Evolutionary conservation across 805 yeast species (phyloP).

Genomic region (Barnettozyma salicaria): DNA sequence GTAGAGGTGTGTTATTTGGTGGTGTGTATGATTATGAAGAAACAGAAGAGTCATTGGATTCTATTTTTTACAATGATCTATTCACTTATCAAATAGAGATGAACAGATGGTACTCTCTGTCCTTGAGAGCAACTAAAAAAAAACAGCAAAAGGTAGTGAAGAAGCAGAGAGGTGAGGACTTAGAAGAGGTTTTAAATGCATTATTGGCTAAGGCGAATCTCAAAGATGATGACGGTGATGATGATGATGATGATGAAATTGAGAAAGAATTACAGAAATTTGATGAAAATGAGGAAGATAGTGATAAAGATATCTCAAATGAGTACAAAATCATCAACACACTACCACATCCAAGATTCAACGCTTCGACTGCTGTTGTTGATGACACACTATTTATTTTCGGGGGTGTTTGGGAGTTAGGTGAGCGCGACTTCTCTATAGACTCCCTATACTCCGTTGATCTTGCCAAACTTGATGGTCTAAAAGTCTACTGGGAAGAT

Average conservation of each 20-base stretch:
- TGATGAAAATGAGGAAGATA: slow-evolving; percentile 25
- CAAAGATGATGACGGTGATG: slow-evolving; percentile 37
- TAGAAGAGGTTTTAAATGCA: slow-evolving; percentile 74
- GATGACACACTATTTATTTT: slow-evolving; percentile 79
- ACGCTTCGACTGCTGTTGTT: slow-evolving; percentile 76
- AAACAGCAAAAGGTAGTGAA: slow-evolving; percentile 42
- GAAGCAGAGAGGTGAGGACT: slow-evolving; percentile 50
- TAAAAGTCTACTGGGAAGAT: slow-evolving; percentile 87
- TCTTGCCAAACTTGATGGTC: slow-evolving; percentile 80
- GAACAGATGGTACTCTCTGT: slow-evolving; percentile 81
- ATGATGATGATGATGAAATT: slow-evolving; percentile 37
- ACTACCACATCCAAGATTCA: slow-evolving; percentile 86
- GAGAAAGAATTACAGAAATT: slow-evolving; percentile 45
- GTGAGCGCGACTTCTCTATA: slow-evolving; percentile 77
- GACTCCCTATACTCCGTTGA: slow-evolving; percentile 86
- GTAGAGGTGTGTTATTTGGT: slow-evolving; percentile 89
- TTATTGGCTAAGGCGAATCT: slow-evolving; percentile 70
- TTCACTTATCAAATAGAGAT: slow-evolving; percentile 78
- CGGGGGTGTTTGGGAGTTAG: slow-evolving; percentile 88
- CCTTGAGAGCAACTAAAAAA: slow-evolving; percentile 57
- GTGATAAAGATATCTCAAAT: slow-evolving; percentile 4
- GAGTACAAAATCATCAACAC: slow-evolving; percentile 43
- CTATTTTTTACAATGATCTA: slow-evolving; percentile 75
- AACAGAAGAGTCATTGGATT: slow-evolving; percentile 85
- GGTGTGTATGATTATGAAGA: slow-evolving; percentile 95